Percentiles rank a stretch among this genome's conserved stretches.
Evolutionary conservation across 1,139 yeast species (phyloP).

Genomic region (Pichia sp.): DNA sequence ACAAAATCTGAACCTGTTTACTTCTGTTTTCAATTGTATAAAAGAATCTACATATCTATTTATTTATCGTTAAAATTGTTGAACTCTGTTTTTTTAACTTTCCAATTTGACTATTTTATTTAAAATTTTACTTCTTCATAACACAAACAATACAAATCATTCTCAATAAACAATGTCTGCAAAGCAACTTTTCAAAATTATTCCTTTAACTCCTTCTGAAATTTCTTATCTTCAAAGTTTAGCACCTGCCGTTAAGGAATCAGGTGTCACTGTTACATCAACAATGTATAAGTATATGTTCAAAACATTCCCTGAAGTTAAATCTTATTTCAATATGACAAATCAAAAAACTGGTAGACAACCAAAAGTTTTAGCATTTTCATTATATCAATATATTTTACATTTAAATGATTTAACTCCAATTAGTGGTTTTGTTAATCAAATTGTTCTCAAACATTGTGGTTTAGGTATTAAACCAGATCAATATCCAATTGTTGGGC

Average conservation of each 20-base stretch:
- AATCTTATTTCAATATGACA: slow-evolving; percentile 52
- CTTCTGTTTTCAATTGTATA: too few species aligned
- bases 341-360: slow-evolving; percentile 53
- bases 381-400: slow-evolving; percentile 57
- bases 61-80: too few species aligned
- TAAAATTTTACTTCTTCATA: too few species aligned
- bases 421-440: slow-evolving; percentile 48
- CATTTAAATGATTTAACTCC: slow-evolving; percentile 56
- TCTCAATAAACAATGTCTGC: slow-evolving; percentile 13
- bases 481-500: slow-evolving; percentile 63
- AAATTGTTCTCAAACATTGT: slow-evolving; percentile 61
- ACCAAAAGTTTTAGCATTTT: slow-evolving; percentile 59
- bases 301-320: slow-evolving; percentile 45
- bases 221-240: slow-evolving; percentile 14
- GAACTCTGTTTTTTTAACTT: too few species aligned
- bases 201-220: slow-evolving; percentile 14
- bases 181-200: slow-evolving; percentile 14
- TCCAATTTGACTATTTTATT: too few species aligned
- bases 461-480: slow-evolving; percentile 57
- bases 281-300: slow-evolving; percentile 54
- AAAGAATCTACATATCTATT: too few species aligned
- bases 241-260: slow-evolving; percentile 48
- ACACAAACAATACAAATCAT: too few species aligned
- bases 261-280: slow-evolving; percentile 51
- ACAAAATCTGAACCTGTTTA: too few species aligned